Evolutionary conservation across 2,329 filamentous ascomycete genomes (phyloP).

Genomic region (Celoporthe dispersa): DNA sequence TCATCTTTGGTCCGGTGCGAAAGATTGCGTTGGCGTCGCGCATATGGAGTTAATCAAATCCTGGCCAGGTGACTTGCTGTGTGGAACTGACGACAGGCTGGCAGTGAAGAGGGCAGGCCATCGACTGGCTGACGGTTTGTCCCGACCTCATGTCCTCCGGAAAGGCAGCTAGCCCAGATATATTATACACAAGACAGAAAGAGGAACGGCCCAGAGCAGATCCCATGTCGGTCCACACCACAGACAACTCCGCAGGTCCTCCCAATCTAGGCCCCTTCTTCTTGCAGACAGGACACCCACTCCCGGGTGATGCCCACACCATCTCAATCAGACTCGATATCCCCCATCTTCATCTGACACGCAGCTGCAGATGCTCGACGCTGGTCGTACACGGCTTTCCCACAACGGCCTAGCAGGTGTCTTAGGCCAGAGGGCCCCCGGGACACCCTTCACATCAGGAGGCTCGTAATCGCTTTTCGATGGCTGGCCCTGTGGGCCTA

Average conservation of each 20-base stretch:
- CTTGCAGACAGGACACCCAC: background rate
- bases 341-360: background rate
- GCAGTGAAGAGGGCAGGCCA: background rate
- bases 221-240: background rate
- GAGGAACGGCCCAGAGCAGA: background rate
- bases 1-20: background rate
- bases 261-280: background rate
- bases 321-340: background rate
- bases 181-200: background rate
- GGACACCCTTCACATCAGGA: background rate
- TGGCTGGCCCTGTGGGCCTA: background rate
- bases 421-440: background rate
- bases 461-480: background rate
- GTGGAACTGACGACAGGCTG: background rate
- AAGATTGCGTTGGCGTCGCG: background rate
- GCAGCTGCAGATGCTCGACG: background rate
- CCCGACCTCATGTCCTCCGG: too few relatives aligned
- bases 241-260: background rate
- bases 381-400: conserved; percentile 9
- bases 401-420: background rate
- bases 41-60: background rate
- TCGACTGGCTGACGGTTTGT: background rate
- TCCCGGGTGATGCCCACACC: background rate
- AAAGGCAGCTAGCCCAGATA: background rate
- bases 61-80: background rate